Evolutionary conservation across 805 yeast genomes (phyloP).

Genomic region (Saccharomycopsis babjevae): DNA sequence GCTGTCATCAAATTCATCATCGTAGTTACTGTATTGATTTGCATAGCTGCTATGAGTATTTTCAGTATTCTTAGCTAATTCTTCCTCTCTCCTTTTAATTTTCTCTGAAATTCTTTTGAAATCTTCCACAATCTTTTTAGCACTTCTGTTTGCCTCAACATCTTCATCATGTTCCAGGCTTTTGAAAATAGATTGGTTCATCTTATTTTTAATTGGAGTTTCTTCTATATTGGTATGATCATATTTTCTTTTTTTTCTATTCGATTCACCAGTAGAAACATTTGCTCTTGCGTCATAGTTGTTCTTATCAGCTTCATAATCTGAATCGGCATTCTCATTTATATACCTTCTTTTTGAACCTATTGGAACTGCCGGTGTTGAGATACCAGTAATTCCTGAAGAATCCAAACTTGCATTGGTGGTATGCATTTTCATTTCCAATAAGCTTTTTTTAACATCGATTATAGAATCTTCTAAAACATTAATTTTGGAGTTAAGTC

Average conservation of each 20-base stretch:
- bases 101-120: constrained; percentile 6
- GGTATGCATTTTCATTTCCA: constrained; percentile 5
- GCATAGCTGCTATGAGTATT: not conserved
- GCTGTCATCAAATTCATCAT: constrained; percentile 15
- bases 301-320: not conserved
- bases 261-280: not conserved
- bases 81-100: not conserved
- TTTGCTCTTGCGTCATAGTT: not conserved
- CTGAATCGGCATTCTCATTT: not conserved
- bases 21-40: not conserved
- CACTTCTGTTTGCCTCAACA: not conserved
- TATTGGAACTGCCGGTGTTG: constrained; percentile 4
- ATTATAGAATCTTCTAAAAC: constrained; percentile 8
- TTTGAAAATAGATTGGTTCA: not conserved
- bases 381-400: constrained; percentile 1
- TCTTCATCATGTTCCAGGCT: not conserved
- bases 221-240: not conserved
- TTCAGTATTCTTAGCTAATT: not conserved
- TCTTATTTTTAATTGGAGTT: not conserved
- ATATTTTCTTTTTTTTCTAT: not conserved
- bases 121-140: constrained; percentile 4
- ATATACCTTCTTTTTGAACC: not conserved
- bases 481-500: constrained; percentile 10
- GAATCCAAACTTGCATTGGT: not conserved
- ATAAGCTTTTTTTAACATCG: constrained; percentile 7